Conservation (phyloP, 1,139 yeast genomes). For the Cylindricascospora bacillispora region DNA sequence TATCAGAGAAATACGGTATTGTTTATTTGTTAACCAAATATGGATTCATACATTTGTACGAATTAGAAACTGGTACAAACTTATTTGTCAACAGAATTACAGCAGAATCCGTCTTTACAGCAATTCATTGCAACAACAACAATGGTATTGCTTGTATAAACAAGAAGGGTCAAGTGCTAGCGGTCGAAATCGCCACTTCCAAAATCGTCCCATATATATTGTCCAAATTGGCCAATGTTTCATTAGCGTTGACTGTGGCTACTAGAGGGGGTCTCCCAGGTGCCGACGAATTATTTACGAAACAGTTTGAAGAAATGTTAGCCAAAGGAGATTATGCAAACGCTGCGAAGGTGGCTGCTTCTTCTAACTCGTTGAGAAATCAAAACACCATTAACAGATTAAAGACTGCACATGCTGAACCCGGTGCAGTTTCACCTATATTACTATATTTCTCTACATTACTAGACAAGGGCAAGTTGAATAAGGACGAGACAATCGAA, state of each 20-base stretch:
- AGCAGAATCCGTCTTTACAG: constrained; percentile 91
- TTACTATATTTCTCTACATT: constrained; percentile 85
- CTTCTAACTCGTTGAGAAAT: constrained; percentile 87
- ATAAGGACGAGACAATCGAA: constrained; percentile 89
- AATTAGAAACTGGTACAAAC: constrained; percentile 82
- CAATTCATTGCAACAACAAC: constrained; percentile 57
- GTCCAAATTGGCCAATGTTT: constrained; percentile 74
- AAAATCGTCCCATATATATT: constrained; percentile 84
- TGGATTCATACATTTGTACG: constrained; percentile 93
- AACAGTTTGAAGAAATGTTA: constrained; percentile 80
- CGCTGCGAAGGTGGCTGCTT: constrained; percentile 96
- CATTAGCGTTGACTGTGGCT: constrained; percentile 78
- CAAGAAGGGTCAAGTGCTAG: constrained; percentile 88
- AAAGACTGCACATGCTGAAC: constrained; percentile 86
- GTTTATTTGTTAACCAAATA: constrained; percentile 84
- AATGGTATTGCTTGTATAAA: constrained; percentile 89
- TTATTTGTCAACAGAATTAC: constrained; percentile 94
- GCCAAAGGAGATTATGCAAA: constrained; percentile 77
- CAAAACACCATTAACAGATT: constrained; percentile 89
- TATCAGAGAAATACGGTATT: constrained; percentile 76
- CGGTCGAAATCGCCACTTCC: constrained; percentile 78
- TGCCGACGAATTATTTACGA: constrained; percentile 82
- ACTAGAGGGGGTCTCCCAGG: constrained; percentile 96
- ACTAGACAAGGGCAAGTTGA: constrained; percentile 84
- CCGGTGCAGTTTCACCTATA: constrained; percentile 91